Percentiles rank a stretch among this genome's conserved stretches.
Evolutionary conservation across 2,329 filamentous ascomycete species (phyloP).

Genomic region (Davidsoniella eucalypti): DNA sequence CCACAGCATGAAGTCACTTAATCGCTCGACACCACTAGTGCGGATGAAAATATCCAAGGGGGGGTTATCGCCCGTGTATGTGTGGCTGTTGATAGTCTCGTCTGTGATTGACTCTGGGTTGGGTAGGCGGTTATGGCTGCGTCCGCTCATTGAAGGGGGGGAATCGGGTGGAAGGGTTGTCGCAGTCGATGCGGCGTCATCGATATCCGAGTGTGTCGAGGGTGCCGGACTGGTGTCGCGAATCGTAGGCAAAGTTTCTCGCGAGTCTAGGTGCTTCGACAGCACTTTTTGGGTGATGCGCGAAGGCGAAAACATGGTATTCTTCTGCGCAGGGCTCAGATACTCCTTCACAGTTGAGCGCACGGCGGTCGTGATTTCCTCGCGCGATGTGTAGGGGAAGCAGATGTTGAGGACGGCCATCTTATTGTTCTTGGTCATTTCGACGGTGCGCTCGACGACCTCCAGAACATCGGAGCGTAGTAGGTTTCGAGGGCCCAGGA

Average conservation of each 20-base stretch:
- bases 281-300: constrained; percentile 78
- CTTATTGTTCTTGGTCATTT: constrained; percentile 75
- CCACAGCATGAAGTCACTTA: constrained; percentile 99
- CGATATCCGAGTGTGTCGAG: constrained; percentile 28
- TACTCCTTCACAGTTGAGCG: constrained; percentile 78
- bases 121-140: constrained; percentile 25
- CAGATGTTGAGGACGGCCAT: constrained; percentile 76
- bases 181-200: constrained; percentile 42
- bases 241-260: constrained; percentile 32
- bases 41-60: constrained; percentile 82
- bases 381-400: constrained; percentile 90
- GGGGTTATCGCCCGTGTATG: constrained; percentile 73
- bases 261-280: constrained; percentile 40
- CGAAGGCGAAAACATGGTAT: constrained; percentile 68
- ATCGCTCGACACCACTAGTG: constrained; percentile 78
- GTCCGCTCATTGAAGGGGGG: constrained; percentile 21
- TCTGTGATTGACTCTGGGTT: constrained; percentile 80
- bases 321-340: constrained; percentile 43
- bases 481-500: constrained; percentile 70
- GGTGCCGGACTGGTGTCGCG: constrained; percentile 31
- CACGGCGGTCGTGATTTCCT: constrained; percentile 86
- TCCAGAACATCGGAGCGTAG: constrained; percentile 77
- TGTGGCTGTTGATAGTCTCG: constrained; percentile 66
- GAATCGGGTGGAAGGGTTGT: constrained; percentile 41
- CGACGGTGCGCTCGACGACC: constrained; percentile 71